These are phyloP conservation scores for Claviceps sorghi DNA, from an alignment of 2,329 filamentous ascomycete species.

Conservation along the genomic window DNA sequence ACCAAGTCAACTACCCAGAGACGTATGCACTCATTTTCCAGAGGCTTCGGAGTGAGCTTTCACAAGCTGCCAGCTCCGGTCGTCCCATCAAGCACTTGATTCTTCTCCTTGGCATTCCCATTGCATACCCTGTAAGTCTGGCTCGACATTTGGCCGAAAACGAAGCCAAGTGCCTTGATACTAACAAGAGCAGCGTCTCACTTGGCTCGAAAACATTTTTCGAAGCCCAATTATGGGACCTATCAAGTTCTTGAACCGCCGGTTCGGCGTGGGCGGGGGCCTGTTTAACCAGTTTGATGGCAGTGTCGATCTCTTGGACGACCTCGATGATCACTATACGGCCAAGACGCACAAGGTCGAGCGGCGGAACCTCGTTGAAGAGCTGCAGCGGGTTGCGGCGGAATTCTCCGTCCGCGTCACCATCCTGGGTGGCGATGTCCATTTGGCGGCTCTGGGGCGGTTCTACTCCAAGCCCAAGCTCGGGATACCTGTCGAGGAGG, in stretches of 20 bases:
- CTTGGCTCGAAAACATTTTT: slow-evolving; percentile 93
- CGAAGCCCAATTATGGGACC: slow-evolving; percentile 75
- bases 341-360: slow-evolving; percentile 83
- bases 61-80: slow-evolving; percentile 46
- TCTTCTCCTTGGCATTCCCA: slow-evolving; percentile 72
- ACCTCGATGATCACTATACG: slow-evolving; percentile 93
- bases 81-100: slow-evolving; percentile 80
- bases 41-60: slow-evolving; percentile 59
- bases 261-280: slow-evolving; percentile 71
- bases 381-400: slow-evolving; percentile 69
- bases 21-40: slow-evolving; percentile 77
- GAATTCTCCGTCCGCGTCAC: slow-evolving; percentile 82
- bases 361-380: slow-evolving; percentile 61
- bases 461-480: slow-evolving; percentile 86
- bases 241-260: slow-evolving; percentile 76
- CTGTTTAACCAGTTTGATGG: slow-evolving; percentile 93
- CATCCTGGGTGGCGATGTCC: slow-evolving; percentile 87
- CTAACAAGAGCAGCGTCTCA: slow-evolving; percentile 47
- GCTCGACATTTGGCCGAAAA: slow-evolving; percentile 15
- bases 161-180: neutral
- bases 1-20: slow-evolving; percentile 87
- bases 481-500: slow-evolving; percentile 60
- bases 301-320: slow-evolving; percentile 80
- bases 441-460: slow-evolving; percentile 78
- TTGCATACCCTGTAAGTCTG: slow-evolving; percentile 57